Evolutionary conservation across 2,329 filamentous ascomycete species (phyloP).

Genomic region (Fusarium sp.): DNA sequence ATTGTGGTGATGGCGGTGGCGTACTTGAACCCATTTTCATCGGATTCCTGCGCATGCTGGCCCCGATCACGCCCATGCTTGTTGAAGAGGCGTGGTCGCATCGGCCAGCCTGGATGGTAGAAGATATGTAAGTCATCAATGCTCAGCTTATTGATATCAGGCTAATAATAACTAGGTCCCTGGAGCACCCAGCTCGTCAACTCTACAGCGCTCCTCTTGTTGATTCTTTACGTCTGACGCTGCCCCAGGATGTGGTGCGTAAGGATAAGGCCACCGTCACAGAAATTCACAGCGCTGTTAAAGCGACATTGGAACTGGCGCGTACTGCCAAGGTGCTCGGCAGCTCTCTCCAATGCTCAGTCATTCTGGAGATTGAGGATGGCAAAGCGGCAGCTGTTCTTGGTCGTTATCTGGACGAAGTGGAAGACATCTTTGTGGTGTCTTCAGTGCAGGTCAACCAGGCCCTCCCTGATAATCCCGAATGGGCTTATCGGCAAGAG

Average conservation of each 20-base stretch:
- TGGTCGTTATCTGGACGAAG: constrained; percentile 57
- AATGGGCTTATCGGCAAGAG: constrained; percentile 55
- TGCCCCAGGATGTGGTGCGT: constrained; percentile 53
- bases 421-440: constrained; percentile 74
- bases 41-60: constrained; percentile 79
- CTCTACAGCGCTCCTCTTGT: constrained; percentile 58
- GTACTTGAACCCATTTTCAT: constrained; percentile 72
- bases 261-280: constrained; percentile 59
- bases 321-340: constrained; percentile 77
- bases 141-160: background rate
- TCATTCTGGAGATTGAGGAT: constrained; percentile 63
- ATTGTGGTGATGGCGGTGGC: constrained; percentile 78
- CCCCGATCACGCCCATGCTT: constrained; percentile 81
- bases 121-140: constrained; percentile 52
- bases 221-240: constrained; percentile 50
- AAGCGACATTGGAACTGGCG: constrained; percentile 77
- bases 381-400: constrained; percentile 48
- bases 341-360: constrained; percentile 80
- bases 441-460: constrained; percentile 66
- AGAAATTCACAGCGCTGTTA: constrained; percentile 71
- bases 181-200: constrained; percentile 56
- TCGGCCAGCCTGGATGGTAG: constrained; percentile 70
- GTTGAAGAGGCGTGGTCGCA: constrained; percentile 90
- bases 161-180: constrained; percentile 41
- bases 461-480: constrained; percentile 40